Base-by-base conservation (phyloP, 768 basidiomycete genomes). In the Xerocomellus amylosporus region DNA sequence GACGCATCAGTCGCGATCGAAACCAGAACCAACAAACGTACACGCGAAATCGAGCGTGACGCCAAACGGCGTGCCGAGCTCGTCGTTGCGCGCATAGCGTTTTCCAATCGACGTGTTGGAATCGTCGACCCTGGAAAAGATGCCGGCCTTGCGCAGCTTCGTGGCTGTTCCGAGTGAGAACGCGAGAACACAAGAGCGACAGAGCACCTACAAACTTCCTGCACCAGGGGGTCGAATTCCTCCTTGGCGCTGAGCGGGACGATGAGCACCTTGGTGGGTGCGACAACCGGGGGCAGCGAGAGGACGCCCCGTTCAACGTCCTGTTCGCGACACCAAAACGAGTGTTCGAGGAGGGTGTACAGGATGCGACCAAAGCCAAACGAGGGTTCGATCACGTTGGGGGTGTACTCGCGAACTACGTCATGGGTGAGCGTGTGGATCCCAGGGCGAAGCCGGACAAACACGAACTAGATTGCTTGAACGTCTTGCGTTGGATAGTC, bases 371-470 rank as follows among this genome's bases (percentile, higher is more conserved):
- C 96, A 61, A 98, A 84, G 55, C 97, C 96, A 73, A 98, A 97
- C 5, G 97, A 99, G 22, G 97, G 95, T 71, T 98, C 96, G 70
- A 98, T 96, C 71, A 99, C 97, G 72, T 98, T 98, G 36, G 96
- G 97, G 51, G 86, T 93, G 74, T 82, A 97, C 74, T 98, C 95
- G 60, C 96, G 91, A 60, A 92, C 94, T 97, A 60, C 51, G 65
- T 66, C 68, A 68, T 53, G 28, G 0, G 45, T 65, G 17, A 65
- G 62, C 15, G 14, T 51, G 52, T 48, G 60, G 61, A 59, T 58
- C 57, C 17, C 4, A 9, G 6, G 12, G 22, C 2, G 48, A 58
- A 60, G 5, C 45, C 8, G 14, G 20, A 7, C 31, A 26, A 46
- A 44, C 28, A 78, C 84, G 58, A 60, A 89, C 96, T 79, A 33